These are phyloP conservation scores for Globisporangium emineosum DNA, from an alignment of 352 stramenopile genomes.

Conservation along the genomic window DNA sequence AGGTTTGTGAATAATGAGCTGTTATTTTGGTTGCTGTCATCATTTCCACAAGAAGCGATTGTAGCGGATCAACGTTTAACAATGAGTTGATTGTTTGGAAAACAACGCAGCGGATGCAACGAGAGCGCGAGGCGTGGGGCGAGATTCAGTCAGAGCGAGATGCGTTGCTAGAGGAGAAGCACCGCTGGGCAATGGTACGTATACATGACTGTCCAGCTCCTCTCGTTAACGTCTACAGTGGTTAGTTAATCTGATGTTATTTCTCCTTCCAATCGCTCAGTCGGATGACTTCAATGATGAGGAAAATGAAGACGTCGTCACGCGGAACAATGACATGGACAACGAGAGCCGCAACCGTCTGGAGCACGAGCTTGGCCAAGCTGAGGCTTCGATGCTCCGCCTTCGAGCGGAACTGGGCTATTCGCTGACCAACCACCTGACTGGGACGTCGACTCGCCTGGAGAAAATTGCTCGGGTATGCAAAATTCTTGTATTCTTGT, in stretches of 20 bases:
- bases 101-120: constrained; percentile 49
- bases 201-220: not conserved
- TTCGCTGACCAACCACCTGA: constrained; percentile 70
- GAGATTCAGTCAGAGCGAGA: constrained; percentile 80
- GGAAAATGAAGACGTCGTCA: constrained; percentile 22
- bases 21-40: not conserved
- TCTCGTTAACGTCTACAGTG: not conserved
- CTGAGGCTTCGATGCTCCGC: constrained; percentile 62
- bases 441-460: constrained; percentile 63
- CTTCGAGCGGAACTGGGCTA: constrained; percentile 78
- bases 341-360: constrained; percentile 37
- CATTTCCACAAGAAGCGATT: not conserved
- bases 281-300: constrained; percentile 60
- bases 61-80: not conserved
- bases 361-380: constrained; percentile 71
- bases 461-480: constrained; percentile 66
- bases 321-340: constrained; percentile 43
- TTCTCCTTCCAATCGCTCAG: constrained; percentile 25
- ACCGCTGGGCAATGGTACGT: constrained; percentile 77
- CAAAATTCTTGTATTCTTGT: constrained; percentile 1
- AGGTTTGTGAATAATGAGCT: constrained; percentile 16
- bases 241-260: not conserved
- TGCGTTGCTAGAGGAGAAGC: constrained; percentile 77
- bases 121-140: constrained; percentile 71
- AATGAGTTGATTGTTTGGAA: not conserved